Percentiles rank a stretch among this genome's conserved stretches.
phyloP scores from a whole-genome alignment of 2,329 filamentous ascomycete genomes.

The Blastomyces parvus region DNA sequence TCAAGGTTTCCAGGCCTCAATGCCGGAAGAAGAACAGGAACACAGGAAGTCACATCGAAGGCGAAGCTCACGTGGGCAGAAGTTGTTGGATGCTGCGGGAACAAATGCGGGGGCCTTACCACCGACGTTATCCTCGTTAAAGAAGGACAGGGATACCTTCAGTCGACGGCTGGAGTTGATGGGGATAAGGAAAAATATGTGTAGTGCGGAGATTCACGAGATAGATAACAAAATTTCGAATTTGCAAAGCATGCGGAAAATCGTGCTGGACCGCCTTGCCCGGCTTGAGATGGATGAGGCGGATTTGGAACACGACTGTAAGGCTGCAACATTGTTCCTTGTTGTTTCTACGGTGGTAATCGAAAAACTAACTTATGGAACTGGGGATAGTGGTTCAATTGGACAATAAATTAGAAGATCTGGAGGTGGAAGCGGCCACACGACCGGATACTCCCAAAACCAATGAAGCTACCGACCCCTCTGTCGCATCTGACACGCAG shows the following conservation, averaged over 20 bases:
- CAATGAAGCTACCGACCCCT: constrained; percentile 34
- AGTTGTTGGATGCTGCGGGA: constrained; percentile 56
- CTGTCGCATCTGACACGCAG: constrained; percentile 47
- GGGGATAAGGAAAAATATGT: constrained; percentile 91
- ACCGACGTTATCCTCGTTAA: constrained; percentile 61
- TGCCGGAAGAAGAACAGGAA: constrained; percentile 58
- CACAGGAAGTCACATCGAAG: constrained; percentile 60
- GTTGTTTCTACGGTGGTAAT: not conserved
- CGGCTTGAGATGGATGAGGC: constrained; percentile 83
- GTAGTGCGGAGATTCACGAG: constrained; percentile 86
- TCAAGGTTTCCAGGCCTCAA: constrained; percentile 86
- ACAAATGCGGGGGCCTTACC: constrained; percentile 47
- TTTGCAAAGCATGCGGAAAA: constrained; percentile 81
- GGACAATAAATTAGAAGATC: constrained; percentile 53
- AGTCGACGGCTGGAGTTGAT: constrained; percentile 86
- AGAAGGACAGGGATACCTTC: constrained; percentile 68
- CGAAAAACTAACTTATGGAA: constrained; percentile 1
- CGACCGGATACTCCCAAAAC: constrained; percentile 29
- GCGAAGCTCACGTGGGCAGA: constrained; percentile 63
- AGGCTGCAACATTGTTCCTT: constrained; percentile 26
- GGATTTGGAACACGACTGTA: constrained; percentile 78
- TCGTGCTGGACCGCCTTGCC: constrained; percentile 79
- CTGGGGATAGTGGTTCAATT: constrained; percentile 43
- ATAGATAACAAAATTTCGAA: constrained; percentile 97
- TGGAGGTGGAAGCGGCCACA: constrained; percentile 47